Evolutionary conservation across 2,329 filamentous ascomycete species (phyloP).

Genomic region (Epichloe typhina): DNA sequence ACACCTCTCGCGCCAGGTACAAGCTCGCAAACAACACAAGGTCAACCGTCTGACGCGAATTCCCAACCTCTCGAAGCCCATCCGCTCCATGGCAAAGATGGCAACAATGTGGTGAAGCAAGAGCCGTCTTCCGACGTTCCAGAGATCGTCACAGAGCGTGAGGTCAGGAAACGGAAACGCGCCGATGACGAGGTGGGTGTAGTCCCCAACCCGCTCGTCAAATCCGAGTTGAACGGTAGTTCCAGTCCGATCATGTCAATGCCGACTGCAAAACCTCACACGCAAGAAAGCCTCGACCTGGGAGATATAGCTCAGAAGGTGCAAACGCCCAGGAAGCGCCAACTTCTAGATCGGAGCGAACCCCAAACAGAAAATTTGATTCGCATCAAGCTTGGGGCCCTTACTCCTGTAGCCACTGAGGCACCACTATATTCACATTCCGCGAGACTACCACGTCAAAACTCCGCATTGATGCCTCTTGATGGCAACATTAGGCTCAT

Average conservation of each 20-base stretch:
- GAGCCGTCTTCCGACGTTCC: slow-evolving; percentile 41
- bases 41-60: slow-evolving; percentile 12
- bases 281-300: slow-evolving; percentile 48
- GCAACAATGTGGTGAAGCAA: slow-evolving; percentile 25
- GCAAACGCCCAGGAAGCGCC: slow-evolving; percentile 24
- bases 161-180: slow-evolving; percentile 34
- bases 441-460: slow-evolving; percentile 7
- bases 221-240: slow-evolving; percentile 23
- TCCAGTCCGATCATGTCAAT: slow-evolving; percentile 17
- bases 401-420: neutral
- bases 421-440: neutral
- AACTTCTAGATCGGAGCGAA: slow-evolving; percentile 11
- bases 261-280: slow-evolving; percentile 15
- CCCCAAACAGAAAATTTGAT: slow-evolving; percentile 2
- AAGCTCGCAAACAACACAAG: slow-evolving; percentile 18
- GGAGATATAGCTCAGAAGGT: slow-evolving; percentile 20
- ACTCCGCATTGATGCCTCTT: slow-evolving; percentile 23
- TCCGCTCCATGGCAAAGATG: slow-evolving; percentile 4
- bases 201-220: slow-evolving; percentile 23
- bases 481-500: slow-evolving; percentile 20
- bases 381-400: neutral
- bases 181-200: slow-evolving; percentile 12
- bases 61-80: slow-evolving; percentile 14
- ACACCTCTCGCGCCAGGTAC: slow-evolving; percentile 3
- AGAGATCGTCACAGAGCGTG: slow-evolving; percentile 36